phyloP scores from a whole-genome alignment of 352 stramenopile genomes.

The Phytopythium boreale region DNA sequence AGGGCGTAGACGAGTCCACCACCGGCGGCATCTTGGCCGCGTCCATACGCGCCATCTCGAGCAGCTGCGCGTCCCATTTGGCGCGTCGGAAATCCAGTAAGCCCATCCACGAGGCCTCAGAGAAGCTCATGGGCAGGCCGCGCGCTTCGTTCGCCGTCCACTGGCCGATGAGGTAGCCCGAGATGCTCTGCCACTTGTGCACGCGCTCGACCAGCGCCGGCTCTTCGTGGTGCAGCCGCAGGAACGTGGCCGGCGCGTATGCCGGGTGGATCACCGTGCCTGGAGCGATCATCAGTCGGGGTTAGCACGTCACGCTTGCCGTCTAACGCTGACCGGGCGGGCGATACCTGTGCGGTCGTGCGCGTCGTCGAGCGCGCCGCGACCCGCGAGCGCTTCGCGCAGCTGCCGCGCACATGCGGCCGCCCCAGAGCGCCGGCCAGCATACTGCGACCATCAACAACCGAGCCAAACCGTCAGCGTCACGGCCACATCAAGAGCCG shows the following conservation, averaged over 20 bases:
- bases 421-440: slow-evolving; percentile 44
- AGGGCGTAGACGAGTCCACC: slow-evolving; percentile 63
- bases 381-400: slow-evolving; percentile 29
- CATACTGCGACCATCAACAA: slow-evolving; percentile 37
- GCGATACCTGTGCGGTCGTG: slow-evolving; percentile 75
- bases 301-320: background rate
- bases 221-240: slow-evolving; percentile 73
- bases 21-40: slow-evolving; percentile 64
- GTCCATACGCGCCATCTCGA: slow-evolving; percentile 76
- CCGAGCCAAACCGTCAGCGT: background rate
- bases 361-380: slow-evolving; percentile 45
- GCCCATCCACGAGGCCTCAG: slow-evolving; percentile 94
- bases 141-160: slow-evolving; percentile 58
- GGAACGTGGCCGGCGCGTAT: slow-evolving; percentile 89
- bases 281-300: background rate
- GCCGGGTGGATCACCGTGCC: slow-evolving; percentile 82
- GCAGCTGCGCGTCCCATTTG: slow-evolving; percentile 80
- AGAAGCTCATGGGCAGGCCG: slow-evolving; percentile 88
- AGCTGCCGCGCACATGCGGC: slow-evolving; percentile 50
- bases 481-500: background rate
- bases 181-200: slow-evolving; percentile 88
- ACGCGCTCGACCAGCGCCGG: slow-evolving; percentile 41
- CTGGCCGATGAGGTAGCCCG: slow-evolving; percentile 82
- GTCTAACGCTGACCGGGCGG: too few species aligned
- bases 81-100: slow-evolving; percentile 88